Evolutionary conservation across 1,284 basidiomycete genomes (phyloP), one percentile per base, ranked within the genome.

Genomic region (Rhizoctonia solani): DNA sequence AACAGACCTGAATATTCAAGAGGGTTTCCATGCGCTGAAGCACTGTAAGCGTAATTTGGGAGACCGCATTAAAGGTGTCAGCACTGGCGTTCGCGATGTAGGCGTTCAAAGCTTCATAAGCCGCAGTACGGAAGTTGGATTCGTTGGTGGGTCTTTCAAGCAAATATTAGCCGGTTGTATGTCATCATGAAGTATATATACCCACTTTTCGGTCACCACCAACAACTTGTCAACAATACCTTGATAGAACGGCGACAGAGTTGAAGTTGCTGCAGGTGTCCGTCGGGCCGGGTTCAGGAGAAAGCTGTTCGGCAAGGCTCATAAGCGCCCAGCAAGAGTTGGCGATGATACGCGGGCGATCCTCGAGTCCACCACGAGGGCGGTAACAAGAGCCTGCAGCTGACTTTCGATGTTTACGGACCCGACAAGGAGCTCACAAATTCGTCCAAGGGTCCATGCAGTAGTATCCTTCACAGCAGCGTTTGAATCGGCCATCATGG

Each of bases 311-410:
- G 21, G 91, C 89, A 32, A 99, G 82, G 78, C 97, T 98, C 91
- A 93, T 96, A 74, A 99, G 80, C 6, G 92, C 93, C 90, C 95
- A 97, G 76, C 95, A 98, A 79, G 93, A 97, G 79, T 97, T 97
- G 55, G 93, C 88, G 53, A 92, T 86, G 72, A 99, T 96, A 27
- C 95, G 83, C 6, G 92, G 88, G 73, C 85, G 88, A 76, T 95
- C 93, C 59, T 86, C 83, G 70, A 99, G 79, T 30, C 94, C 93
- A 81, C 80, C 14, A 98, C 92, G 54, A 98, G 84, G 3, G 92
- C 93, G 27, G 88, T 85, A 61, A 99, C 82, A 55, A 99, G 82
- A 16, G 88, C 85, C 70, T 92, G 89, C 13, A 98, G 82, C 76
- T 98, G 94, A 14, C 90, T 85, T 72, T 96, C 93, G 6, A 91